Conservation (phyloP, 78 protist genomes). For the Cyanophora paradoxa region DNA sequence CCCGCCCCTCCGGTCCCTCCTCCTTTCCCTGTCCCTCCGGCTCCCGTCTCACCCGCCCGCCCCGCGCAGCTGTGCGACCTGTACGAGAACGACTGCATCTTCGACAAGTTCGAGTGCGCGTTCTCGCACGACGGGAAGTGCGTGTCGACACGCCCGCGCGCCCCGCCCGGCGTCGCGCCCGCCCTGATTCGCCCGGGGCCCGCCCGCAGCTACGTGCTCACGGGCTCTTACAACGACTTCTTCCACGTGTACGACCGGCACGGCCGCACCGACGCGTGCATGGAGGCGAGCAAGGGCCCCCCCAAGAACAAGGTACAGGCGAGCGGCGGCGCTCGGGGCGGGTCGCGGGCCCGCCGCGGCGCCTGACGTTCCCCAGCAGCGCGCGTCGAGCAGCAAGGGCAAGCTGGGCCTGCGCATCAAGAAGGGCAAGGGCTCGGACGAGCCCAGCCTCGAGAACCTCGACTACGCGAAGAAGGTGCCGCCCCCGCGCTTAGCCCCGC, state of each 20-base stretch:
- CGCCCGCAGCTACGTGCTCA: slow-evolving; percentile 24
- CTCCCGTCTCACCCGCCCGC: not conserved
- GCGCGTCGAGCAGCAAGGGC: no score
- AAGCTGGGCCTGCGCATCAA: no score
- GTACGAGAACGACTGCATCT: slow-evolving; percentile 89
- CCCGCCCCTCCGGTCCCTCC: not conserved
- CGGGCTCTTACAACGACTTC: slow-evolving; percentile 84
- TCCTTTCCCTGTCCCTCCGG: not conserved
- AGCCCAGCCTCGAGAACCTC: slow-evolving; percentile 17
- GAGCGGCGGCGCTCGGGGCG: not conserved
- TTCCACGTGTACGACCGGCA: slow-evolving; percentile 75
- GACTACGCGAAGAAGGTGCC: slow-evolving; percentile 48
- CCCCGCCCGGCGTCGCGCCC: not conserved
- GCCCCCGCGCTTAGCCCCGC: no score
- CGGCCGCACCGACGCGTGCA: slow-evolving; percentile 27
- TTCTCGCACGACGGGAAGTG: slow-evolving; percentile 50
- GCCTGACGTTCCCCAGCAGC: not conserved
- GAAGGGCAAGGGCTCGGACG: not conserved
- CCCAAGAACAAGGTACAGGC: slow-evolving; percentile 1
- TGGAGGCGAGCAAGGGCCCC: slow-evolving; percentile 45
- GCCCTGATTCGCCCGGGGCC: not conserved
- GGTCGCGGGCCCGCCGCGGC: not conserved
- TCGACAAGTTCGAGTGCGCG: slow-evolving; percentile 89
- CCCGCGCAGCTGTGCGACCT: slow-evolving; percentile 72
- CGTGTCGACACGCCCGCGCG: not conserved